Evolutionary conservation across 495 filamentous ascomycete genomes (phyloP).

Genomic region (Aspergillus biplanus): DNA sequence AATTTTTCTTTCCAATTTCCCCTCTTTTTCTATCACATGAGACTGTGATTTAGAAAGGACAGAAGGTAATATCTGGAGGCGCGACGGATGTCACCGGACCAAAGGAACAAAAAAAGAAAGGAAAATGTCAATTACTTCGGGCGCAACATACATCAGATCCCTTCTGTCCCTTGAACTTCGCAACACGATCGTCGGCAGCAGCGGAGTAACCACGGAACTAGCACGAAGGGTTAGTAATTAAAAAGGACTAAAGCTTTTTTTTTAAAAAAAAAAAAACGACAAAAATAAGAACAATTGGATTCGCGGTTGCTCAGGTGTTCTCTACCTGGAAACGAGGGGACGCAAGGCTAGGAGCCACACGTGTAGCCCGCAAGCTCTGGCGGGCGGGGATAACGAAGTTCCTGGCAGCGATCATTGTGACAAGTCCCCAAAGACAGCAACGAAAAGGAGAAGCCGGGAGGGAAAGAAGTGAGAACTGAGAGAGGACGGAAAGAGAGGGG

Average conservation of each 20-base stretch:
- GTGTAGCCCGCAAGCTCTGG: slow-evolving; percentile 58
- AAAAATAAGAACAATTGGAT: slow-evolving; percentile 3
- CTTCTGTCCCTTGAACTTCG: slow-evolving; percentile 90
- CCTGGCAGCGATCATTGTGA: slow-evolving; percentile 63
- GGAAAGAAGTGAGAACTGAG: slow-evolving; percentile 30
- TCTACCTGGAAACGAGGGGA: slow-evolving; percentile 58
- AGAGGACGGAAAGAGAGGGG: slow-evolving; percentile 25
- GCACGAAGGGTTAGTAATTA: slow-evolving; percentile 33
- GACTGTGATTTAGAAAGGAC: slow-evolving; percentile 3
- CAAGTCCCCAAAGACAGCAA: slow-evolving; percentile 30
- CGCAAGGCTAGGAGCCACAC: slow-evolving; percentile 49
- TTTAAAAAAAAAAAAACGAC: neutral
- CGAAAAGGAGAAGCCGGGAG: slow-evolving; percentile 32
- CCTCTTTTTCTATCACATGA: slow-evolving; percentile 10
- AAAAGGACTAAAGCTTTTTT: neutral
- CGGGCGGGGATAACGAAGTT: slow-evolving; percentile 57
- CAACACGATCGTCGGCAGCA: slow-evolving; percentile 71
- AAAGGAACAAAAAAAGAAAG: slow-evolving; percentile 24
- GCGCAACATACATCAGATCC: slow-evolving; percentile 72
- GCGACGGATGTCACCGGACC: slow-evolving; percentile 28
- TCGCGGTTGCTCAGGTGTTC: slow-evolving; percentile 18
- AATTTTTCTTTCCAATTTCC: neutral
- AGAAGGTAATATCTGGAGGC: slow-evolving; percentile 9
- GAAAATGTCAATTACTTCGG: slow-evolving; percentile 22
- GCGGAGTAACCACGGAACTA: slow-evolving; percentile 55